These are phyloP conservation scores for Termitomyces sp. DNA, from an alignment of 768 basidiomycete species.

Conservation along the genomic window DNA sequence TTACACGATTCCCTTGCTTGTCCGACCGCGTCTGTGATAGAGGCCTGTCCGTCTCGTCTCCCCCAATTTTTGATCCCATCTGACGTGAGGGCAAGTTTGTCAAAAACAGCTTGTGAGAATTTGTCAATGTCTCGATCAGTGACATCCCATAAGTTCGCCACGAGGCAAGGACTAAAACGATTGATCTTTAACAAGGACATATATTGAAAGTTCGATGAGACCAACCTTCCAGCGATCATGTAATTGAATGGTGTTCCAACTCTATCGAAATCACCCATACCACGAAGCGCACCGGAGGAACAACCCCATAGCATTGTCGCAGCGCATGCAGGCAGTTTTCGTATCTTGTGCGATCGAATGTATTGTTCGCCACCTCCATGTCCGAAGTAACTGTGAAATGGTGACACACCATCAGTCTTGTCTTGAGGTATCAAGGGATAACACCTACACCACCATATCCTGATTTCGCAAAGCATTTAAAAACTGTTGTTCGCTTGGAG, in stretches of 20 bases:
- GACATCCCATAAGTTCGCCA: conserved; percentile 97
- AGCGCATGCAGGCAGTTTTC: conserved; percentile 79
- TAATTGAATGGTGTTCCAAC: conserved; percentile 92
- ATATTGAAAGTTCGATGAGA: background rate
- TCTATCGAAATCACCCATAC: conserved; percentile 93
- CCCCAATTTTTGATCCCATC: conserved; percentile 21
- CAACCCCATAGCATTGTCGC: conserved; percentile 98
- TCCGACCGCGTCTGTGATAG: conserved; percentile 72
- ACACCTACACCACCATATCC: conserved; percentile 86
- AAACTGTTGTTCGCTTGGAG: conserved; percentile 83
- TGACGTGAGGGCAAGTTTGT: conserved; percentile 50
- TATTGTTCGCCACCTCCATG: conserved; percentile 97
- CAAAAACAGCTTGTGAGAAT: conserved; percentile 79
- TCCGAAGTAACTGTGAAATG: conserved; percentile 77
- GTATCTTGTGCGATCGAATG: conserved; percentile 78
- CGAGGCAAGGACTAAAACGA: conserved; percentile 69
- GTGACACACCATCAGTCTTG: background rate
- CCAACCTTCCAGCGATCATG: conserved; percentile 96
- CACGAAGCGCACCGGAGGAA: conserved; percentile 82
- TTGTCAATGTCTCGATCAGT: conserved; percentile 97
- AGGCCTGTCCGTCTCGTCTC: conserved; percentile 25
- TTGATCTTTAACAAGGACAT: background rate
- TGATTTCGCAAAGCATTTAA: conserved; percentile 60
- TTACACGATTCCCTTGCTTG: conserved; percentile 78
- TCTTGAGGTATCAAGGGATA: background rate